Conservation (phyloP, 2,329 filamentous ascomycete species). For the Pezizomycotina sp. region DNA sequence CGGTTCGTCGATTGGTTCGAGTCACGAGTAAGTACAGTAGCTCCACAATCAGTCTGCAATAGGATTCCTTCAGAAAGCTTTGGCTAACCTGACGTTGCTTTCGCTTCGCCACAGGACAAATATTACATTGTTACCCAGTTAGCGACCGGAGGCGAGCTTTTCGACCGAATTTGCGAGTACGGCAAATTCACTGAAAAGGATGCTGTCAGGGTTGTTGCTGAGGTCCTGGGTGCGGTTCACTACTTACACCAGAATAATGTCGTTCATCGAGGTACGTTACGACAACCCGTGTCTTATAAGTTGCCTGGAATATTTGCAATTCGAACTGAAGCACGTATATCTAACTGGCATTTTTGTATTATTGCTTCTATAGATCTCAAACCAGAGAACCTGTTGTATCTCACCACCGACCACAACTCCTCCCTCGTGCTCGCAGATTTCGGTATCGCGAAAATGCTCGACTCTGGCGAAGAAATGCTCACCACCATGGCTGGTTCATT, state of each 20-base stretch:
- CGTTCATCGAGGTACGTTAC: slow-evolving; percentile 67
- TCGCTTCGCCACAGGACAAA: slow-evolving; percentile 54
- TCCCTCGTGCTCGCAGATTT: slow-evolving; percentile 91
- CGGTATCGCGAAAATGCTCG: slow-evolving; percentile 95
- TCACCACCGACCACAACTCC: slow-evolving; percentile 59
- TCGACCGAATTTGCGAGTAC: slow-evolving; percentile 94
- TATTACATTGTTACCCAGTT: slow-evolving; percentile 98
- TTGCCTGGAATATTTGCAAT: neutral
- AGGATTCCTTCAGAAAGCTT: slow-evolving; percentile 1
- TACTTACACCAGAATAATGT: slow-evolving; percentile 91
- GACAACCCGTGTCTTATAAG: no score
- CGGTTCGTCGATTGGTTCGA: slow-evolving; percentile 98
- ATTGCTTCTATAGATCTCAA: slow-evolving; percentile 56
- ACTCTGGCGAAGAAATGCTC: slow-evolving; percentile 74
- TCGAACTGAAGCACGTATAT: slow-evolving; percentile 5
- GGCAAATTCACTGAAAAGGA: slow-evolving; percentile 98
- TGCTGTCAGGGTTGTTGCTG: slow-evolving; percentile 83
- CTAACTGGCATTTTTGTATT: slow-evolving; percentile 12
- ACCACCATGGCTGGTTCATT: slow-evolving; percentile 98
- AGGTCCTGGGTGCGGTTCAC: slow-evolving; percentile 81
- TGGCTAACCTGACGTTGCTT: neutral
- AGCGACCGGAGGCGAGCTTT: slow-evolving; percentile 87
- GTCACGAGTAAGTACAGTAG: slow-evolving; percentile 53
- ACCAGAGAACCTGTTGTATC: slow-evolving; percentile 91
- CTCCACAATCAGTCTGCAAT: neutral